Base-by-base conservation (phyloP, 2,329 filamentous ascomycete species). In the Aspergillus pseudoterreus region DNA sequence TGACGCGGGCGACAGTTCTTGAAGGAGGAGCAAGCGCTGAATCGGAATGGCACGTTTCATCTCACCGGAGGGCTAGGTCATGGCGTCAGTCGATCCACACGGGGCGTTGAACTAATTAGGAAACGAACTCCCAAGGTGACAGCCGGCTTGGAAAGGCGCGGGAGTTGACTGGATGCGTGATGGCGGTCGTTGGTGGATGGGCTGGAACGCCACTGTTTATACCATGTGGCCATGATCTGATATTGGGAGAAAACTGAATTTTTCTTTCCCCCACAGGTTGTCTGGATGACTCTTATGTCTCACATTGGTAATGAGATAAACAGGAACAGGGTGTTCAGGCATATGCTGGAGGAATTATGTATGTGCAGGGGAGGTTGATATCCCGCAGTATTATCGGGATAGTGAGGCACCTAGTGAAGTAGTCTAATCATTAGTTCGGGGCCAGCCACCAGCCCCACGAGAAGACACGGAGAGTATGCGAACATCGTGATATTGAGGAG, bases 161-260 rank as follows among this genome's bases (percentile, higher is more conserved):
- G 27, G 43, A 10, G 27, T 14, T 19, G 43, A 12, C 24, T 24
- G 19, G 43, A 43, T 21, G 5, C 30, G 33, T 19, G 27, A 39
- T 19, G 27, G 30, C 27, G 27, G 27, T 30, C 27, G 27, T 30
- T 30, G 27, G 27, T 46, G 24, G 48, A 51, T 50, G 33, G 41
- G 41, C 83, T 52, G 47, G 38, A 50, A 52, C 27, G 27, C 27
- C 27, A 30, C 27, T 30, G 27, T 30, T 30, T 30, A 30, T 30
- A 30, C 27, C 27, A 30, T 30, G 27, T 30, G 27, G 27, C 27
- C 27, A 30, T 30, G 27, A 30, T 30, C 27, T 30, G 27, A 30
- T 30, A 30, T 30, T 10, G 27, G 27, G 27, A 30, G 9, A 9
- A 30, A 30, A 6, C 11, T 35, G 43, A 43, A 33, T 35, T 24